Evolutionary conservation across 179 eudicot genomes (phyloP).

Genomic region (Camellia oleifera): DNA sequence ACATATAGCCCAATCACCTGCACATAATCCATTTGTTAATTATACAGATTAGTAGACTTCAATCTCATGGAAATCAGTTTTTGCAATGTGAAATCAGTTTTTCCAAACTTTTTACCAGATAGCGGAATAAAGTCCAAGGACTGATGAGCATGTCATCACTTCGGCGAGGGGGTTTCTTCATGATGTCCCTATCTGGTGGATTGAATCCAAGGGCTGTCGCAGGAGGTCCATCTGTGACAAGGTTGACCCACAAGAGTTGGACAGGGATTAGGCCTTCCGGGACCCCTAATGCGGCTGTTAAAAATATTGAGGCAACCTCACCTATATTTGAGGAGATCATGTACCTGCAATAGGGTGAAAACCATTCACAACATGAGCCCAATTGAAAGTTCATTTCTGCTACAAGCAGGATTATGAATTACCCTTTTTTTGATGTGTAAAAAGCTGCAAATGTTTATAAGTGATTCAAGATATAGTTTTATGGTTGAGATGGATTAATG

Average conservation of each 20-base stretch:
- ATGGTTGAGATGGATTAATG: too few relatives aligned
- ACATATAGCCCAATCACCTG: constrained; percentile 63
- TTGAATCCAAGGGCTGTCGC: constrained; percentile 86
- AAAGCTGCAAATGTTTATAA: too few relatives aligned
- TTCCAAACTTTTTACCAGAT: constrained; percentile 31
- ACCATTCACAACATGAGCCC: not conserved
- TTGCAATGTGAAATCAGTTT: too few relatives aligned
- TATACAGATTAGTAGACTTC: too few relatives aligned
- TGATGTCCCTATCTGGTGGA: constrained; percentile 77
- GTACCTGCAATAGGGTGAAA: constrained; percentile 37
- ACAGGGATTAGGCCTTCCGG: constrained; percentile 87
- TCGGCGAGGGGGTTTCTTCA: constrained; percentile 76
- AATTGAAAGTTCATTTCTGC: too few relatives aligned
- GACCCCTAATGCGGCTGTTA: constrained; percentile 77
- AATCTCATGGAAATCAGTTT: too few relatives aligned
- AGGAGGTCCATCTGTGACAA: constrained; percentile 88
- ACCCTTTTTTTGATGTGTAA: too few relatives aligned
- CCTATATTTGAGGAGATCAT: constrained; percentile 90
- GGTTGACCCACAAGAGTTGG: constrained; percentile 88
- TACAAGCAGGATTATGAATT: too few relatives aligned
- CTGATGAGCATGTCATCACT: constrained; percentile 71
- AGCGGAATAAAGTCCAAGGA: constrained; percentile 77
- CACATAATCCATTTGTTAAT: too few relatives aligned
- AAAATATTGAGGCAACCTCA: constrained; percentile 68
- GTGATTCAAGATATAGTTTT: too few relatives aligned